These are phyloP conservation scores for Edhazardia aedis DNA, from an alignment of 371 early-diverging fungal species.

Conservation along the genomic window DNA sequence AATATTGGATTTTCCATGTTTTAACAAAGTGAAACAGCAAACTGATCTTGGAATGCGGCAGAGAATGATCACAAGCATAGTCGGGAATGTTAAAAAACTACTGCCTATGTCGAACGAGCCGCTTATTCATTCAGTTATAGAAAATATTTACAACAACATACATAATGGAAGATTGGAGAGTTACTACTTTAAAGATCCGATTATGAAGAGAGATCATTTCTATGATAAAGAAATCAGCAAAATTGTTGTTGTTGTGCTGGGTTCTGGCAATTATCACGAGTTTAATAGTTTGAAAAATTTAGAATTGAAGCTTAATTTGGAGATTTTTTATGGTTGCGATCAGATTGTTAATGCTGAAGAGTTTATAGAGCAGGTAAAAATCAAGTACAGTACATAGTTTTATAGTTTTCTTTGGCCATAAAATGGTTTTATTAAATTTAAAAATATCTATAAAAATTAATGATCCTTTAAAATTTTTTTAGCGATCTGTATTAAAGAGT, in stretches of 20 bases:
- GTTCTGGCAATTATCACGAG: constrained; percentile 45
- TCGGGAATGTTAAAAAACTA: constrained; percentile 31
- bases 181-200: too few relatives aligned
- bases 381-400: too few relatives aligned
- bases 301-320: constrained; percentile 23
- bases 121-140: constrained; percentile 22
- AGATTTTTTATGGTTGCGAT: constrained; percentile 40
- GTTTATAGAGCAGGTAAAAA: constrained; percentile 23
- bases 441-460: too few relatives aligned
- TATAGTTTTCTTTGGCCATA: too few relatives aligned
- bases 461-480: too few relatives aligned
- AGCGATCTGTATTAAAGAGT: too few relatives aligned
- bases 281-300: constrained; percentile 29
- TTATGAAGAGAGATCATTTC: too few relatives aligned
- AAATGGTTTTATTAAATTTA: too few relatives aligned
- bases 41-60: too few relatives aligned
- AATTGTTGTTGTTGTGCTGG: constrained; percentile 37
- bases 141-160: constrained; percentile 19
- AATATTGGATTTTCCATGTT: constrained; percentile 7
- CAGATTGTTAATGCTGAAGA: constrained; percentile 36
- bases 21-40: too few relatives aligned
- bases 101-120: constrained; percentile 25
- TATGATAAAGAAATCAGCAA: constrained; percentile 20
- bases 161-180: neutral
- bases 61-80: constrained; percentile 11